Evolutionary conservation across 176 grass and related monocot species (phyloP), one percentile per base, ranked within the genome.

Genomic region (Oryza nivara): DNA sequence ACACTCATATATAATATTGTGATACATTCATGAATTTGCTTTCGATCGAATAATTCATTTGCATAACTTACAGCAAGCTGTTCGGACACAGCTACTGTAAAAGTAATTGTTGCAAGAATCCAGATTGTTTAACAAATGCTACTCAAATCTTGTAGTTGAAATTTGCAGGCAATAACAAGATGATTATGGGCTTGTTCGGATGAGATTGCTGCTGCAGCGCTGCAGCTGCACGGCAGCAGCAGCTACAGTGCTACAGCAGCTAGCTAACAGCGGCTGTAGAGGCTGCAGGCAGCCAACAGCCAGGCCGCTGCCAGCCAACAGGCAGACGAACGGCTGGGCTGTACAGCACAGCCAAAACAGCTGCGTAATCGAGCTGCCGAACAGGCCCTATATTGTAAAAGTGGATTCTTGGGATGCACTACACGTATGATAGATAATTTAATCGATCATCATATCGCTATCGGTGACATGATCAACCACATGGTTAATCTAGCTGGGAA

Each of bases 331-430:
- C n/a, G n/a, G n/a, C n/a, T n/a, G n/a, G n/a, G n/a, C n/a, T n/a
- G n/a, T n/a, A n/a, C n/a, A n/a, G n/a, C n/a, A n/a, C n/a, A n/a
- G n/a, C n/a, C n/a, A n/a, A n/a, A n/a, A n/a, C n/a, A n/a, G n/a
- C n/a, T n/a, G n/a, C n/a, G n/a, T n/a, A n/a, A n/a, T n/a, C n/a
- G n/a, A n/a, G n/a, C n/a, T n/a, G n/a, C n/a, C n/a, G n/a, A n/a
- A n/a, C n/a, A n/a, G n/a, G n/a, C n/a, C n/a, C n/a, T n/a, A 20
- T 56, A 20, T 7, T 58, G 54, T 20, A 15, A 87, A 76, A 76
- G 70, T 81, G 63, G 64, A 30, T 83, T 88, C 86, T 70, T 34
- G 13, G 5, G 38, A 32, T 4, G 65, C 86, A 82, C 72, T 28
- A 80, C 26, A 80, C 26, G 34, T 28, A 80, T 19, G 34, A 11